Evolutionary conservation across 2,329 filamentous ascomycete genomes (phyloP).

Genomic region (Gnomoniopsis smithogilvyi): DNA sequence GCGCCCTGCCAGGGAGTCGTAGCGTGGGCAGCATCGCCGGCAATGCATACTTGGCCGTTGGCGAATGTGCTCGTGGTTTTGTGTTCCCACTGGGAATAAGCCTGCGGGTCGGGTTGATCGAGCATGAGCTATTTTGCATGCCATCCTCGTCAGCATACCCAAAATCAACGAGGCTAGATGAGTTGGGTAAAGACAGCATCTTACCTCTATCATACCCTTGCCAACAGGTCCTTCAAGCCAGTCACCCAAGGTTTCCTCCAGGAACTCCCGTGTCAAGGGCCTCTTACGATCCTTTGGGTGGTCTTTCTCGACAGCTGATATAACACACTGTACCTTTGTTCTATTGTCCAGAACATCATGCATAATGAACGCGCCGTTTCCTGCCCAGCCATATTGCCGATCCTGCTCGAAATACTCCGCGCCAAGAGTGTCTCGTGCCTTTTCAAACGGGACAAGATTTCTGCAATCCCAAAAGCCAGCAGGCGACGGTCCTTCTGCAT

Average conservation of each 20-base stretch:
- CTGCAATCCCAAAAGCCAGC: conserved; percentile 19
- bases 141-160: background rate
- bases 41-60: conserved; percentile 9
- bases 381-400: conserved; percentile 19
- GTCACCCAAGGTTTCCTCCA: conserved; percentile 9
- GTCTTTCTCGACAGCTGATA: conserved; percentile 18
- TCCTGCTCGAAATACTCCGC: conserved; percentile 17
- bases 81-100: conserved; percentile 20
- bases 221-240: conserved; percentile 11
- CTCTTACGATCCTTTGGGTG: conserved; percentile 11
- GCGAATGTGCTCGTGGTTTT: conserved; percentile 15
- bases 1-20: conserved; percentile 19
- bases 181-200: background rate
- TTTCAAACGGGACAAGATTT: conserved; percentile 18
- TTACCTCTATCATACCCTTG: conserved; percentile 14
- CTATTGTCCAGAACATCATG: conserved; percentile 19
- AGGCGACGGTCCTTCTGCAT: conserved; percentile 6
- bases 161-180: background rate
- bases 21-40: conserved; percentile 18
- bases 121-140: conserved; percentile 11
- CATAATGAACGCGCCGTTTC: conserved; percentile 19
- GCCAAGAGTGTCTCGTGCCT: conserved; percentile 11
- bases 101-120: conserved; percentile 13
- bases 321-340: conserved; percentile 19
- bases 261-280: conserved; percentile 9